These are phyloP conservation scores for Clonostachys chloroleuca DNA, from an alignment of 2,329 filamentous ascomycete species.

Conservation along the genomic window DNA sequence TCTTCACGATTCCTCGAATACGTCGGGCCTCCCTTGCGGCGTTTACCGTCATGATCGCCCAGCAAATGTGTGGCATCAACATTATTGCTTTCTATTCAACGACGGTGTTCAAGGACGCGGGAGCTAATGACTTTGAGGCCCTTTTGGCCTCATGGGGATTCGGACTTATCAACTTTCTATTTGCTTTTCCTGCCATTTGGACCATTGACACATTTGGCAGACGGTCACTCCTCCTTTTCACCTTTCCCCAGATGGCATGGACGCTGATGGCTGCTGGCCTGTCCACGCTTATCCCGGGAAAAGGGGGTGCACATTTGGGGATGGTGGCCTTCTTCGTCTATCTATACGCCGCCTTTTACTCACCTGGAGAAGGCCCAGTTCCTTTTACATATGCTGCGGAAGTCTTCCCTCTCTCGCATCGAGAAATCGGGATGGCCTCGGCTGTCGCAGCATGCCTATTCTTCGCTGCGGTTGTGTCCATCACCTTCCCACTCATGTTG, in stretches of 20 bases:
- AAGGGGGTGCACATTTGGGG: constrained; percentile 25
- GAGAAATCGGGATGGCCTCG: constrained; percentile 68
- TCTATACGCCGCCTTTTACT: constrained; percentile 47
- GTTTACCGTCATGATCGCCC: constrained; percentile 75
- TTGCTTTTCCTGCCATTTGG: constrained; percentile 54
- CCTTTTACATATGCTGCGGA: constrained; percentile 67
- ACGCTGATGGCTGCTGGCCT: constrained; percentile 34
- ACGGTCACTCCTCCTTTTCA: constrained; percentile 39
- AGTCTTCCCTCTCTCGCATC: constrained; percentile 65
- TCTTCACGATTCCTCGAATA: constrained; percentile 66
- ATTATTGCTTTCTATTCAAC: constrained; percentile 75
- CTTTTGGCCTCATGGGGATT: constrained; percentile 56
- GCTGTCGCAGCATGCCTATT: constrained; percentile 62
- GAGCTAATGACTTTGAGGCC: constrained; percentile 49
- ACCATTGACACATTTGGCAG: constrained; percentile 55
- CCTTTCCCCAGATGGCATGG: constrained; percentile 36
- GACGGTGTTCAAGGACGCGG: constrained; percentile 55
- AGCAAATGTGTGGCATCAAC: constrained; percentile 68
- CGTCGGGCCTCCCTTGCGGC: constrained; percentile 72
- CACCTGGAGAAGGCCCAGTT: constrained; percentile 57
- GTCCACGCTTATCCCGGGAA: constrained; percentile 44
- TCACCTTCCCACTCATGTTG: constrained; percentile 59
- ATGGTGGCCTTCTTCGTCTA: constrained; percentile 53
- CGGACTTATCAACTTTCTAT: constrained; percentile 53
- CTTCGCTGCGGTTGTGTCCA: constrained; percentile 55